Percentiles rank a stretch among this genome's conserved stretches.
phyloP scores from a whole-genome alignment of 768 basidiomycete genomes.

The Lyophyllum atratum region DNA sequence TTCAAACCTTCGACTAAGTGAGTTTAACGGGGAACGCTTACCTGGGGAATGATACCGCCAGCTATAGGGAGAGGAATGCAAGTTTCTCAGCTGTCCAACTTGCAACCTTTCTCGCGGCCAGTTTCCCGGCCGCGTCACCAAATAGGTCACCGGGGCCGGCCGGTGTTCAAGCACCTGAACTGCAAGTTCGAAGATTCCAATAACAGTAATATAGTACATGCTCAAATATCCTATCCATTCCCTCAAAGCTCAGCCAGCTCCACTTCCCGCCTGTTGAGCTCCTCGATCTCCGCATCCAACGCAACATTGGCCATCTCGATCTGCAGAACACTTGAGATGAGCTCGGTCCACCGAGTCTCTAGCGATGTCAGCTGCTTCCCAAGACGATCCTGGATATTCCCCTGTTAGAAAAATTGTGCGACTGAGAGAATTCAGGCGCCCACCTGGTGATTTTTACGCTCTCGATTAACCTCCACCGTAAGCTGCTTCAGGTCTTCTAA shows the following conservation, averaged over 20 bases:
- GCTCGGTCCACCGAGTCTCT: slow-evolving; percentile 90
- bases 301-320: slow-evolving; percentile 95
- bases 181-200: too few species aligned
- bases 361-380: slow-evolving; percentile 80
- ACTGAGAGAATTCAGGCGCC: slow-evolving; percentile 8
- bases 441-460: slow-evolving; percentile 86
- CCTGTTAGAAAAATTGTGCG: background rate
- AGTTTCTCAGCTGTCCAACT: slow-evolving; percentile 17
- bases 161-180: slow-evolving; percentile 1
- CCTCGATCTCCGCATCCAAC: slow-evolving; percentile 77
- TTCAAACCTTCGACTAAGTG: background rate
- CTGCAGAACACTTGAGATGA: slow-evolving; percentile 88
- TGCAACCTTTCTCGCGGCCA: slow-evolving; percentile 17
- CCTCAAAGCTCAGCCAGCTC: slow-evolving; percentile 53
- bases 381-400: slow-evolving; percentile 58
- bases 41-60: slow-evolving; percentile 42
- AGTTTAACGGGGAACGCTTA: slow-evolving; percentile 12
- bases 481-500: slow-evolving; percentile 78
- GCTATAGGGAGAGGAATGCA: slow-evolving; percentile 25
- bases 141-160: slow-evolving; percentile 12
- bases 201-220: background rate
- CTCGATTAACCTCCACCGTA: slow-evolving; percentile 85
- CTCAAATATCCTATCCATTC: background rate
- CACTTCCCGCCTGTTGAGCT: slow-evolving; percentile 57
- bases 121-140: slow-evolving; percentile 13